Conservation (phyloP, 441 rosid genomes). For the Croton setiger region DNA sequence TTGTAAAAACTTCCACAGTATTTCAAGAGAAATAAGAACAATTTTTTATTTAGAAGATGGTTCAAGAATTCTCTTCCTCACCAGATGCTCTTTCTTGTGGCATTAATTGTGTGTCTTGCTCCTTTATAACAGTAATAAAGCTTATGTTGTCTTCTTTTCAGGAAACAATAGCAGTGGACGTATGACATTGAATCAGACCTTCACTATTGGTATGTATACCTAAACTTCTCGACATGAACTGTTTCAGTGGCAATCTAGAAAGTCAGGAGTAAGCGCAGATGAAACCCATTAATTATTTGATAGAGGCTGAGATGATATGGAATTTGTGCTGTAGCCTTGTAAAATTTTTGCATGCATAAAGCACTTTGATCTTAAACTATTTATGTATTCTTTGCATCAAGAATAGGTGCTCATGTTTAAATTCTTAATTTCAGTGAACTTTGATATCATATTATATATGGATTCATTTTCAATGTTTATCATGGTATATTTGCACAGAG, state of each 20-base stretch:
- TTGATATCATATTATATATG: not conserved
- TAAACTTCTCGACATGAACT: not conserved
- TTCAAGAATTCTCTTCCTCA: not conserved
- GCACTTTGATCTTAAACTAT: not conserved
- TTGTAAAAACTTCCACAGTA: not conserved
- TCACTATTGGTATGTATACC: constrained; percentile 60
- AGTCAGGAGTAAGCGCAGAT: not conserved
- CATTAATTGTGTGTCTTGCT: not conserved
- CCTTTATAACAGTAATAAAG: not conserved
- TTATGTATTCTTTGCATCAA: not conserved
- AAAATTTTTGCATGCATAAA: too few species aligned
- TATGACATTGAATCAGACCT: constrained; percentile 87
- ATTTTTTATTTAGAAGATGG: not conserved
- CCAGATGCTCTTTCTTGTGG: not conserved
- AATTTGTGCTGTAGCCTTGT: too few species aligned
- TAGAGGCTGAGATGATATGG: not conserved
- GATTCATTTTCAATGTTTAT: constrained; percentile 1
- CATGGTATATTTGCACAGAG: constrained; percentile 38
- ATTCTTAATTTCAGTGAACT: not conserved
- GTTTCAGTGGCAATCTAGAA: not conserved
- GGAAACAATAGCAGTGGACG: constrained; percentile 71
- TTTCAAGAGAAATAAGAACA: not conserved
- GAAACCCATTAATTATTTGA: not conserved
- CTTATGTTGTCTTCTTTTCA: constrained; percentile 22
- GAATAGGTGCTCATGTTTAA: not conserved